Percentiles rank a stretch among this genome's conserved stretches.
Conservation (phyloP, 2,329 filamentous ascomycete species). For the Calonectria henricotiae region DNA sequence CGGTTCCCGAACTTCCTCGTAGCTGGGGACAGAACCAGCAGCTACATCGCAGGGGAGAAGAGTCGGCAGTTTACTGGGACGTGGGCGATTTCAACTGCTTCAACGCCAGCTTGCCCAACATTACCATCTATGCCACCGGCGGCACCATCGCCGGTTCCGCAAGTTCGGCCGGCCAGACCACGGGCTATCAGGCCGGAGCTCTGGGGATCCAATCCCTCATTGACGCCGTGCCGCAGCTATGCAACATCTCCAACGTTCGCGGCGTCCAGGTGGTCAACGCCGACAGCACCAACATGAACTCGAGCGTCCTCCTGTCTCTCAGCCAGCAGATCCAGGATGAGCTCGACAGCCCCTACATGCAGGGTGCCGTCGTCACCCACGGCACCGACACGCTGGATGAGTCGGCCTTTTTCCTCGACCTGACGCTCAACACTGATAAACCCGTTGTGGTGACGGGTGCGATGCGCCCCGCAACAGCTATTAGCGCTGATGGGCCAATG, state of each 20-base stretch:
- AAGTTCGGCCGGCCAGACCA: constrained; percentile 64
- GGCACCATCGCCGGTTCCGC: constrained; percentile 74
- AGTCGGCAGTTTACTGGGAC: constrained; percentile 29
- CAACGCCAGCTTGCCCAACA: constrained; percentile 63
- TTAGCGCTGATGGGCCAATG: constrained; percentile 75
- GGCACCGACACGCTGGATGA: constrained; percentile 79
- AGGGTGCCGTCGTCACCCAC: constrained; percentile 74
- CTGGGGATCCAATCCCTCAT: constrained; percentile 69
- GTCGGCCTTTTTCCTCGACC: constrained; percentile 75
- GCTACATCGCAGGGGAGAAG: constrained; percentile 37
- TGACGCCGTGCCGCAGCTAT: constrained; percentile 69
- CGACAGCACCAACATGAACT: constrained; percentile 65
- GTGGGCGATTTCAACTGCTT: constrained; percentile 50
- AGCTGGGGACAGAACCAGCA: constrained; percentile 26
- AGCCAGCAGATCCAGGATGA: constrained; percentile 66
- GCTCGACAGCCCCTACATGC: constrained; percentile 61
- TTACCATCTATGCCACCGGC: constrained; percentile 73
- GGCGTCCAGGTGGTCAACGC: constrained; percentile 70
- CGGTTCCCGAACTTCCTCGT: constrained; percentile 46
- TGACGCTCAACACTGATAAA: constrained; percentile 71
- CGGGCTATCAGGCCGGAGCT: constrained; percentile 61
- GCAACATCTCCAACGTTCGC: constrained; percentile 69
- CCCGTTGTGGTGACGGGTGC: constrained; percentile 75
- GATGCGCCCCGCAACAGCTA: constrained; percentile 76
- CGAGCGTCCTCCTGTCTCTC: constrained; percentile 65